These are phyloP conservation scores for Solanum dulcamara DNA, from an alignment of 257 asterid genomes.

Conservation along the genomic window DNA sequence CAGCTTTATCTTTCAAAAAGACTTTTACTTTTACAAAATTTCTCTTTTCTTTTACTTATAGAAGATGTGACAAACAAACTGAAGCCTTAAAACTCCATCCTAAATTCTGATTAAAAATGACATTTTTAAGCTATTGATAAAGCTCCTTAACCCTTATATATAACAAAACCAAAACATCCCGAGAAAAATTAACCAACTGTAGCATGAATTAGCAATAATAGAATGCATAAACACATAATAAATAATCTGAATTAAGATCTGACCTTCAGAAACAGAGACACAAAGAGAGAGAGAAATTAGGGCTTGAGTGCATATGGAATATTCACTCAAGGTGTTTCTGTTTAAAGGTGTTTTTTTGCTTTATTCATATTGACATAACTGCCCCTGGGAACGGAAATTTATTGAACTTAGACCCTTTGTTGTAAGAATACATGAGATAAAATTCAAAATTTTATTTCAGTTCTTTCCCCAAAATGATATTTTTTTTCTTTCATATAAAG, in stretches of 20 bases:
- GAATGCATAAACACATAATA: background rate
- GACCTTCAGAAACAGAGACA: background rate
- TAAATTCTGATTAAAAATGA: background rate
- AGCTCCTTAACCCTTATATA: background rate
- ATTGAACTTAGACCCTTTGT: background rate
- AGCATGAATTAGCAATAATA: background rate
- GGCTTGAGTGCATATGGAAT: conserved; percentile 1
- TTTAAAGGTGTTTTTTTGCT: background rate
- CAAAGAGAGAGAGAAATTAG: background rate
- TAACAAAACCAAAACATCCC: background rate
- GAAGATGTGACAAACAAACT: background rate
- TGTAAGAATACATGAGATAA: background rate
- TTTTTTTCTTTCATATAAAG: too few species aligned
- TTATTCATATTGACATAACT: background rate
- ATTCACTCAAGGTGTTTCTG: background rate
- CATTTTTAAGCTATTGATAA: background rate
- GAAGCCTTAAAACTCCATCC: background rate
- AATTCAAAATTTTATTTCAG: background rate
- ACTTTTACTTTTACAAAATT: background rate
- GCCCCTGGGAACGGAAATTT: background rate
- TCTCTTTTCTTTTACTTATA: background rate
- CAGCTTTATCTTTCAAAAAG: background rate
- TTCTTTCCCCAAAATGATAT: too few species aligned
- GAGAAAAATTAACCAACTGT: background rate
- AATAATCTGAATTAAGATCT: background rate